A percentile compares a stretch with the other conserved stretches of the same genome.
Evolutionary conservation across 129 eudicot species (phyloP).

Genomic region (Flaveria bidentis): DNA sequence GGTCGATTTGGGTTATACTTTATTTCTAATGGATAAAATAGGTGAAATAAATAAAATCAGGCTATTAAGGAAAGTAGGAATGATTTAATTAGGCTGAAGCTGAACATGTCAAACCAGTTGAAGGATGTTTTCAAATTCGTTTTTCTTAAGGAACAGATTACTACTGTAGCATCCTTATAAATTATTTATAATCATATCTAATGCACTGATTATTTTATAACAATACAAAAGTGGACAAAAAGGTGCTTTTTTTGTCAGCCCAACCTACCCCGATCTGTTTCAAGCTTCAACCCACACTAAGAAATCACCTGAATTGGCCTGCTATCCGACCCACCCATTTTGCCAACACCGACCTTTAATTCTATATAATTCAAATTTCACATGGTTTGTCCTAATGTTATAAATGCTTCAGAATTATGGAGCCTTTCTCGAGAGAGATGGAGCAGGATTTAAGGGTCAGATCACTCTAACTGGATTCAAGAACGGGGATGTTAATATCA

Average conservation of each 20-base stretch:
- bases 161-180: background rate
- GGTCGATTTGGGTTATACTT: background rate
- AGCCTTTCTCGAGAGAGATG: conserved; percentile 88
- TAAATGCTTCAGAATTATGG: conserved; percentile 76
- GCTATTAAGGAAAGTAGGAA: background rate
- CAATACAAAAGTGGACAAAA: background rate
- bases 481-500: conserved; percentile 66
- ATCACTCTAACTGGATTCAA: conserved; percentile 69
- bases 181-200: background rate
- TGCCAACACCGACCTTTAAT: background rate
- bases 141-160: background rate
- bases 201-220: background rate
- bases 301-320: background rate
- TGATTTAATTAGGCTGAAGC: background rate
- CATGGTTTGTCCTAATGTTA: conserved; percentile 15
- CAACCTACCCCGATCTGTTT: background rate
- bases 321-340: background rate
- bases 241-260: background rate
- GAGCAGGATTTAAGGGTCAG: conserved; percentile 89
- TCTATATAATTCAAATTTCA: background rate
- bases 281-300: background rate
- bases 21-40: background rate
- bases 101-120: background rate
- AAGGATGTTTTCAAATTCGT: background rate
- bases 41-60: background rate